Evolutionary conservation across 140 eudicot species (phyloP).

Genomic region (Anethum foeniculum): DNA sequence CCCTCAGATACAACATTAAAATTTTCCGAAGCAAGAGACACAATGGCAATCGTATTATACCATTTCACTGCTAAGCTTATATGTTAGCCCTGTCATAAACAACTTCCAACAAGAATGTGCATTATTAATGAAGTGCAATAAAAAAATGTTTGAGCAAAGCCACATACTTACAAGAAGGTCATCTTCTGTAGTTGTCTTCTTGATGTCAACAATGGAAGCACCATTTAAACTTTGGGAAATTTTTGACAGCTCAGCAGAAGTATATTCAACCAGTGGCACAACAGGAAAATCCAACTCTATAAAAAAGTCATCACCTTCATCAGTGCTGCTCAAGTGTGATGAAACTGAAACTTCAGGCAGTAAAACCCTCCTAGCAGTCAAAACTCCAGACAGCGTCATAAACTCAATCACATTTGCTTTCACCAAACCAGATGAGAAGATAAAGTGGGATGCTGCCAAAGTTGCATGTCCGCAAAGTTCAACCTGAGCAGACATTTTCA

Average conservation of each 20-base stretch:
- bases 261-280: constrained; percentile 39
- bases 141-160: background rate
- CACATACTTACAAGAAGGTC: constrained; percentile 59
- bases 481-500: constrained; percentile 36
- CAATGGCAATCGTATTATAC: background rate
- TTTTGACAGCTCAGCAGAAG: constrained; percentile 28
- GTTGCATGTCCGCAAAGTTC: constrained; percentile 91
- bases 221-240: constrained; percentile 50
- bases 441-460: constrained; percentile 84
- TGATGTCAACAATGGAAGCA: constrained; percentile 47
- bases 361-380: constrained; percentile 58
- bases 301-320: constrained; percentile 19
- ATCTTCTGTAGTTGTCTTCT: constrained; percentile 35
- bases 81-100: background rate
- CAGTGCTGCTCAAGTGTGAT: constrained; percentile 20
- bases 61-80: background rate
- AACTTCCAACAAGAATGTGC: background rate
- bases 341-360: constrained; percentile 24
- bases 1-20: background rate
- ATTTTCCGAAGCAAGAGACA: background rate
- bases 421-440: constrained; percentile 48
- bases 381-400: constrained; percentile 69
- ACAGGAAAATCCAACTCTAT: constrained; percentile 79
- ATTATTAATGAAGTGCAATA: background rate
- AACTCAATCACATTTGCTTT: constrained; percentile 45